Percentiles rank a stretch among this genome's conserved stretches.
phyloP scores from a whole-genome alignment of 2,329 filamentous ascomycete genomes.

The Clonostachys sp. region DNA sequence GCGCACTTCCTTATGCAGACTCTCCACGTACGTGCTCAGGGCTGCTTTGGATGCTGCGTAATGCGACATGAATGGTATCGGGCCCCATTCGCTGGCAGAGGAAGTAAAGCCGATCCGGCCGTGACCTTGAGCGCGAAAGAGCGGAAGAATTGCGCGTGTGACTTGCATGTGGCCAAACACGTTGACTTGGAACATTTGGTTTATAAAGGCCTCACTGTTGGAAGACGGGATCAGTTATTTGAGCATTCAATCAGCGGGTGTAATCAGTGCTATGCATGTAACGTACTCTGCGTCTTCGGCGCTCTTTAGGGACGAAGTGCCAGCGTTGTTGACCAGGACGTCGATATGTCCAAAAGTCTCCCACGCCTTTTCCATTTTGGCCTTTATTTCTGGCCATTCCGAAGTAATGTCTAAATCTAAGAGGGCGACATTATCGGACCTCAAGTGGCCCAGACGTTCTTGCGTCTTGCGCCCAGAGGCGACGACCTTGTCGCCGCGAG shows the following conservation, averaged over 20 bases:
- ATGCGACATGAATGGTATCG: constrained; percentile 19
- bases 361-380: constrained; percentile 16
- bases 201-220: constrained; percentile 11
- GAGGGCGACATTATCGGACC: constrained; percentile 13
- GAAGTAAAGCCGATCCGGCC: constrained; percentile 20
- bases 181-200: constrained; percentile 19
- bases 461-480: constrained; percentile 18
- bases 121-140: constrained; percentile 13
- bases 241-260: neutral
- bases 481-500: constrained; percentile 20
- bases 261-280: neutral
- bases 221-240: neutral
- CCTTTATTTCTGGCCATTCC: constrained; percentile 6
- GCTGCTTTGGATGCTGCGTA: constrained; percentile 22
- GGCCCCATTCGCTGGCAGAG: constrained; percentile 15
- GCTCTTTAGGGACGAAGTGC: constrained; percentile 14
- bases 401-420: constrained; percentile 22
- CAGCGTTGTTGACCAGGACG: constrained; percentile 27
- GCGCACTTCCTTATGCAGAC: constrained; percentile 18
- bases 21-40: constrained; percentile 17
- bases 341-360: constrained; percentile 23
- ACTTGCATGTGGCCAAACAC: constrained; percentile 16
- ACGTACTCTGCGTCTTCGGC: constrained; percentile 24
- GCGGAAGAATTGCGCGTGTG: constrained; percentile 18
- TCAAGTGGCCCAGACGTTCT: constrained; percentile 8